phyloP scores from a whole-genome alignment of 768 basidiomycete species.

The Mycena filopes region DNA sequence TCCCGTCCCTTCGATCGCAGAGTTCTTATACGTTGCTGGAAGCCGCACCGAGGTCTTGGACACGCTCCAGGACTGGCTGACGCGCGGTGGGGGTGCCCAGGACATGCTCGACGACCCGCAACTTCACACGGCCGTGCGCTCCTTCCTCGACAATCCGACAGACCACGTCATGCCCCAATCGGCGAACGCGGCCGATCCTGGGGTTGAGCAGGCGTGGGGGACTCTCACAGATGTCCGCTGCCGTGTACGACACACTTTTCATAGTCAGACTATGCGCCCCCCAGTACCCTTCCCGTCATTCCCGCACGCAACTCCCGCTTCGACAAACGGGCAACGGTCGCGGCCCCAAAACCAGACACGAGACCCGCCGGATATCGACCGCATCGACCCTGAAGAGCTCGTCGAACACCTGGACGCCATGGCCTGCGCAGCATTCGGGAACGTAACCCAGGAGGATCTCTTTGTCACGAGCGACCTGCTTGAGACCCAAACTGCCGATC shows the following conservation, averaged over 20 bases:
- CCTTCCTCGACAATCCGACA: conserved; percentile 67
- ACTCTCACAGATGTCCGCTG: conserved; percentile 55
- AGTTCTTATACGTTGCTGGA: conserved; percentile 60
- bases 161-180: conserved; percentile 63
- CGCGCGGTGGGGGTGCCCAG: conserved; percentile 78
- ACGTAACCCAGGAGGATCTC: conserved; percentile 86
- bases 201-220: conserved; percentile 59
- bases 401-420: conserved; percentile 85
- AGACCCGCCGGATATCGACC: conserved; percentile 72
- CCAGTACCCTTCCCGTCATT: conserved; percentile 45
- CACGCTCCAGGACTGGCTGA: conserved; percentile 78
- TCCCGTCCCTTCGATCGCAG: conserved; percentile 53
- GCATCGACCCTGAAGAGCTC: conserved; percentile 71
- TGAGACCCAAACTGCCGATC: conserved; percentile 83
- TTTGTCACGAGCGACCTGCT: conserved; percentile 81
- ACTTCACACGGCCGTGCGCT: conserved; percentile 65
- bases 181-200: conserved; percentile 51
- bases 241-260: conserved; percentile 57
- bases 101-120: conserved; percentile 80
- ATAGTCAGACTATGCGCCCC: conserved; percentile 71
- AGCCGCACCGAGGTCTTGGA: conserved; percentile 72
- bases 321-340: conserved; percentile 37
- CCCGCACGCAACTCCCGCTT: conserved; percentile 32
- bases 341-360: conserved; percentile 51
- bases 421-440: conserved; percentile 78